These are phyloP conservation scores for Trichoderma gamsii DNA, from an alignment of 495 filamentous ascomycete genomes.

Conservation along the genomic window DNA sequence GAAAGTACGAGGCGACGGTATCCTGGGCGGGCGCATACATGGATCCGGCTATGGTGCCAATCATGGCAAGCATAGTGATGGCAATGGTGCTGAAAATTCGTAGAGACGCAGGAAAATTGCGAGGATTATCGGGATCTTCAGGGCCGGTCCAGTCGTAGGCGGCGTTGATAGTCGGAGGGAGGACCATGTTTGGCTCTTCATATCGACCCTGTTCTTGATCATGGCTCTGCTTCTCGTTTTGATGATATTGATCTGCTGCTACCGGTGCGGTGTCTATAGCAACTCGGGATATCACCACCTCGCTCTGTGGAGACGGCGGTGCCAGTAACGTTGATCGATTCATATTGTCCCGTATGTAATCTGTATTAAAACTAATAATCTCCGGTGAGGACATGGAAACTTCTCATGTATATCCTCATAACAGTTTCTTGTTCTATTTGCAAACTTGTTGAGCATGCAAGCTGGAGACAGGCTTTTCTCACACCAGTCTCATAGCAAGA, in stretches of 20 bases:
- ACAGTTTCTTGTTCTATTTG: not conserved
- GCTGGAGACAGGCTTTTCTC: not conserved
- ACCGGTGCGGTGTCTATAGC: not conserved
- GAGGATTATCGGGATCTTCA: not conserved
- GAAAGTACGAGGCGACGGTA: not conserved
- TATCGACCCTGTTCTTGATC: not conserved
- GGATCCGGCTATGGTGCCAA: not conserved
- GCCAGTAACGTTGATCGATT: not conserved
- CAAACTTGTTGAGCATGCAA: not conserved
- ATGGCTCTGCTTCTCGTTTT: not conserved
- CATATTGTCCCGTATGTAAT: not conserved
- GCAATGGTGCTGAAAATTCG: constrained; percentile 4
- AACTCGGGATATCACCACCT: not conserved
- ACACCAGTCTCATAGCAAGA: not conserved
- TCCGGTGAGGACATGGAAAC: not conserved
- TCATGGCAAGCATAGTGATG: constrained; percentile 11
- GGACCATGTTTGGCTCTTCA: not conserved
- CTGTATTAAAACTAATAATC: not conserved
- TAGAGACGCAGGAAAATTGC: not conserved
- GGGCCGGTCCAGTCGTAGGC: constrained; percentile 5
- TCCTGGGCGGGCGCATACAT: constrained; percentile 10
- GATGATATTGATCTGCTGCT: not conserved
- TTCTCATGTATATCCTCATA: not conserved
- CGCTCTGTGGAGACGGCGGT: not conserved
- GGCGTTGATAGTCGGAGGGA: constrained; percentile 3